Evolutionary conservation across 495 filamentous ascomycete genomes (phyloP).

Genomic region (Aspergillus carlsbadensis): DNA sequence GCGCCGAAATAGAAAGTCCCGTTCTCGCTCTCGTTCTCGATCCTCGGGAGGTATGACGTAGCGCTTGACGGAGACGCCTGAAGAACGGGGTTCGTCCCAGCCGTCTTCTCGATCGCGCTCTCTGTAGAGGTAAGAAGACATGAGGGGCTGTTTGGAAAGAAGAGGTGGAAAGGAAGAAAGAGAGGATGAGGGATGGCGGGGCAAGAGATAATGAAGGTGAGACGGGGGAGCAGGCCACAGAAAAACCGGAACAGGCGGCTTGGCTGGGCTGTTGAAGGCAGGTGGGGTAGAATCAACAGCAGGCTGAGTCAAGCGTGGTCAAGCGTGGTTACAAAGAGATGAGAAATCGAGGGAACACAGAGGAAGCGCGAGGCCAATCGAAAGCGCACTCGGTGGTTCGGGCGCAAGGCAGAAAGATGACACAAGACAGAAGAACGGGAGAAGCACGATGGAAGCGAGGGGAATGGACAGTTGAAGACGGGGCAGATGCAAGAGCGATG

Average conservation of each 20-base stretch:
- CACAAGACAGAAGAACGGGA: neutral
- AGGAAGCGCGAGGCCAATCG: neutral
- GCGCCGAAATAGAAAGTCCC: slow-evolving; percentile 39
- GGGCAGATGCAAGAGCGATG: neutral
- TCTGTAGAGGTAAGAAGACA: slow-evolving; percentile 50
- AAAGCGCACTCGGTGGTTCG: neutral
- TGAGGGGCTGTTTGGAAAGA: slow-evolving; percentile 19
- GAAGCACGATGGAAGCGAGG: neutral
- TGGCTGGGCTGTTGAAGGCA: neutral
- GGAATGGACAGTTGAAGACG: neutral
- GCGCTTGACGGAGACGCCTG: slow-evolving; percentile 45
- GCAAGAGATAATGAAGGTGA: neutral
- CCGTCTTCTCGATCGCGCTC: slow-evolving; percentile 45
- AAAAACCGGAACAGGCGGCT: neutral
- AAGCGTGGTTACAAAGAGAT: neutral
- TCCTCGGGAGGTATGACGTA: slow-evolving; percentile 50
- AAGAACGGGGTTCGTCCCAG: slow-evolving; percentile 41
- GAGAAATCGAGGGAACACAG: neutral
- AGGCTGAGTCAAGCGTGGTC: slow-evolving; percentile 5
- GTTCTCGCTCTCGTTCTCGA: slow-evolving; percentile 39
- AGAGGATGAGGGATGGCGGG: neutral
- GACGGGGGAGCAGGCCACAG: neutral
- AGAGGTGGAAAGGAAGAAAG: neutral
- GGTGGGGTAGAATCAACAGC: neutral
- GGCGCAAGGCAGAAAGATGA: slow-evolving; percentile 6